Conservation (phyloP, 129 eudicot species). For the Oenanthe sinensis region DNA sequence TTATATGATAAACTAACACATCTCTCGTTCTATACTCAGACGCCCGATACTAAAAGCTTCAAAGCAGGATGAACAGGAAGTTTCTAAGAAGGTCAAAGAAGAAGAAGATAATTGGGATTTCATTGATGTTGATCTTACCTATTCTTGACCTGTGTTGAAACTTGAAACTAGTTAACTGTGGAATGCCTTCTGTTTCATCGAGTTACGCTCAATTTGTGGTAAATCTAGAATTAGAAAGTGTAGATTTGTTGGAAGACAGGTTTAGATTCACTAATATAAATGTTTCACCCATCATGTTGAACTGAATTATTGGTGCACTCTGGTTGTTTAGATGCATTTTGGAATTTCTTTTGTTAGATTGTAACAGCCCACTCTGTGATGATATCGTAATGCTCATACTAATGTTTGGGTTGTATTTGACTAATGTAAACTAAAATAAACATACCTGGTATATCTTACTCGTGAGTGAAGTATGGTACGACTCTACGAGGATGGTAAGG, state of each 20-base stretch:
- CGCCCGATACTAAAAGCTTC: slow-evolving; percentile 22
- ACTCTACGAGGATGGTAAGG: background rate
- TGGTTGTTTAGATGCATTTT: background rate
- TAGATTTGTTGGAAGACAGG: background rate
- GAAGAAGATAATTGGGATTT: slow-evolving; percentile 56
- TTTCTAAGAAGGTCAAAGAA: slow-evolving; percentile 27
- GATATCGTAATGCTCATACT: background rate
- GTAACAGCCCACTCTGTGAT: background rate
- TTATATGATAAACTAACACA: background rate
- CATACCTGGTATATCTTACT: background rate
- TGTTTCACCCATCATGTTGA: background rate
- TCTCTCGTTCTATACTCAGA: slow-evolving; percentile 12
- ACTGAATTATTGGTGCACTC: background rate
- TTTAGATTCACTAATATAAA: background rate
- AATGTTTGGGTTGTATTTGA: background rate
- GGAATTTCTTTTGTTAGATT: background rate
- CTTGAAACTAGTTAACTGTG: background rate
- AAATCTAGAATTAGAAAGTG: background rate
- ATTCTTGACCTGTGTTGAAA: slow-evolving; percentile 15
- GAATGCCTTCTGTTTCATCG: background rate
- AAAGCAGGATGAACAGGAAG: slow-evolving; percentile 21
- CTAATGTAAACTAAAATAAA: background rate
- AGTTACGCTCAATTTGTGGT: background rate
- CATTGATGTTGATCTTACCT: slow-evolving; percentile 38
- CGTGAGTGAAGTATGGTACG: background rate